Evolutionary conservation across 306 rosid species (phyloP).

Genomic region (Fragaria iinumae): DNA sequence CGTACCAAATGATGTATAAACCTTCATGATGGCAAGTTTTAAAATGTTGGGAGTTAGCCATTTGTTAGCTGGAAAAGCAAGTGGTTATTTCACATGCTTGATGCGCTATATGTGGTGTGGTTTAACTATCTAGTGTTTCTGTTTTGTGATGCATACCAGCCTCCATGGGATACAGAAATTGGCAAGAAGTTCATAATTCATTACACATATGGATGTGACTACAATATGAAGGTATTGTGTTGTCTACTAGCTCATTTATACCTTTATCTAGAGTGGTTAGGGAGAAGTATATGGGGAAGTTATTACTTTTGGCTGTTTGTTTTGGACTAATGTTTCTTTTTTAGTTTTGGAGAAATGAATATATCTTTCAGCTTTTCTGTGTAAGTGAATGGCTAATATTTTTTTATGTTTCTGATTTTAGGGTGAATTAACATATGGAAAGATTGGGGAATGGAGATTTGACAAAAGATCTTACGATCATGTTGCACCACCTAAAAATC

Average conservation of each 20-base stretch:
- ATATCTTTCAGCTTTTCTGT: constrained; percentile 2
- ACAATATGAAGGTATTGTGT: constrained; percentile 70
- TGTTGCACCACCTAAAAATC: constrained; percentile 68
- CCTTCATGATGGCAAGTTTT: constrained; percentile 8
- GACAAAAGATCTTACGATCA: constrained; percentile 71
- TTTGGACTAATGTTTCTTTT: neutral
- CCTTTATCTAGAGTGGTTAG: constrained; percentile 6
- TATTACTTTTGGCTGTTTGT: neutral
- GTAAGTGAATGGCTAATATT: constrained; percentile 10
- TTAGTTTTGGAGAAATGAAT: constrained; percentile 7
- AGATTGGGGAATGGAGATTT: constrained; percentile 99
- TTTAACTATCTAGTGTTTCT: constrained; percentile 26
- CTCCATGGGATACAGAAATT: constrained; percentile 86
- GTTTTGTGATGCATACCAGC: constrained; percentile 48
- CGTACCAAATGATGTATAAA: neutral
- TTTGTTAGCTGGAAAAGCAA: neutral
- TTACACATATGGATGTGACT: constrained; percentile 95
- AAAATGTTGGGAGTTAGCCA: neutral
- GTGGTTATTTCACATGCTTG: neutral
- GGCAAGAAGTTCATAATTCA: constrained; percentile 80
- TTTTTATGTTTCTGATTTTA: constrained; percentile 28
- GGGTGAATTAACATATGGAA: constrained; percentile 94
- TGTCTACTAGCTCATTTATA: constrained; percentile 7
- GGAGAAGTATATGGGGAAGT: neutral
- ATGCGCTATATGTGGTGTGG: neutral